These are phyloP conservation scores for Phytopythium sindhum DNA, from an alignment of 352 stramenopile species.

Conservation along the genomic window DNA sequence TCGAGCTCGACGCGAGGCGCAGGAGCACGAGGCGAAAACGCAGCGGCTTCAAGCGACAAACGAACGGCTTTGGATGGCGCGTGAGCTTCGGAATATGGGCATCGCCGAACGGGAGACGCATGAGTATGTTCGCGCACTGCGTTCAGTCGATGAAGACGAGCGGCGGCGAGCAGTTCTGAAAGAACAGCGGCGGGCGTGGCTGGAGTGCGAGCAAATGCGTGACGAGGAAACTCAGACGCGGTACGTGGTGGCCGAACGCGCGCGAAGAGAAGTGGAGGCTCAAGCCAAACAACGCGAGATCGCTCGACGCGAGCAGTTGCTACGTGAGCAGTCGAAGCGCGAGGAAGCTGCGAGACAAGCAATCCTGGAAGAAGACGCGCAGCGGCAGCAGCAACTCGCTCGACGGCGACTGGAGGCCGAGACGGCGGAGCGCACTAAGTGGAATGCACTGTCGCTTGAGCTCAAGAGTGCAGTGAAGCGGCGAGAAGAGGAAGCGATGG, in stretches of 20 bases:
- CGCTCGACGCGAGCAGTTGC: constrained; percentile 21
- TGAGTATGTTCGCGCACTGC: constrained; percentile 41
- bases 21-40: constrained; percentile 18
- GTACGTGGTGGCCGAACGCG: constrained; percentile 39
- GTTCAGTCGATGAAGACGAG: constrained; percentile 29
- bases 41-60: constrained; percentile 19
- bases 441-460: constrained; percentile 25
- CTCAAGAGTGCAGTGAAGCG: constrained; percentile 16
- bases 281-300: constrained; percentile 23
- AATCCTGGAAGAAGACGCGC: constrained; percentile 22
- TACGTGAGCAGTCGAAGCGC: constrained; percentile 27
- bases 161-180: constrained; percentile 28
- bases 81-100: constrained; percentile 36
- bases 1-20: constrained; percentile 15
- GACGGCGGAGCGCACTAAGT: constrained; percentile 22
- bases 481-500: constrained; percentile 9
- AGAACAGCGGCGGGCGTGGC: constrained; percentile 29
- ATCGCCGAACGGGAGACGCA: constrained; percentile 41
- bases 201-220: constrained; percentile 47
- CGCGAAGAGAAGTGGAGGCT: background rate
- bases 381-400: constrained; percentile 27
- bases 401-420: constrained; percentile 17
- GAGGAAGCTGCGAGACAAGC: constrained; percentile 21
- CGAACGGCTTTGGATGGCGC: constrained; percentile 29
- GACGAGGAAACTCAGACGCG: constrained; percentile 55